Percentiles rank a stretch among this genome's conserved stretches.
Conservation (phyloP, 2,329 filamentous ascomycete species). For the Aureobasidium sp. region DNA sequence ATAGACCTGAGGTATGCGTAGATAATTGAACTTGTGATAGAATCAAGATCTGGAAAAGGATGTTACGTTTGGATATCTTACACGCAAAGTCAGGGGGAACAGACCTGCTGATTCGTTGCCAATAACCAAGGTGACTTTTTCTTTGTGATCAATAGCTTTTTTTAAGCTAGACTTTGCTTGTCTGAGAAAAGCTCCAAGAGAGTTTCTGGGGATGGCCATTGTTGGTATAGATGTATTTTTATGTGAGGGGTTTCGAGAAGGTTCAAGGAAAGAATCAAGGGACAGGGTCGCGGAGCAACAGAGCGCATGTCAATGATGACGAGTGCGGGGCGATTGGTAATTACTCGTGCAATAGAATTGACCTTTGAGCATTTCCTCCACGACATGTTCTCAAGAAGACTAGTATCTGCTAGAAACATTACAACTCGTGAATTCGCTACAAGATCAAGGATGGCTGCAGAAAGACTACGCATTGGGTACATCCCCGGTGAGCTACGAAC, state of each 20-base stretch:
- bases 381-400: conserved; percentile 2
- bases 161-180: conserved; percentile 38
- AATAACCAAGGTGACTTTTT: conserved; percentile 43
- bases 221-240: neutral
- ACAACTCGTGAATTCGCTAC: neutral
- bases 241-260: neutral
- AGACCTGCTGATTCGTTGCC: conserved; percentile 47
- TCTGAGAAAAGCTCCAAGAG: conserved; percentile 39
- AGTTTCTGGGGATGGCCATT: conserved; percentile 40
- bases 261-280: neutral
- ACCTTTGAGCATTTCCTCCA: neutral
- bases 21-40: conserved; percentile 65
- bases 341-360: neutral
- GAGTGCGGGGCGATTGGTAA: neutral
- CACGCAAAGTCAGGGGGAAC: neutral
- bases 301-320: conserved; percentile 4
- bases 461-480: conserved; percentile 25
- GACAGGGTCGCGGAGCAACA: neutral
- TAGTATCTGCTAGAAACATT: neutral
- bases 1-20: conserved; percentile 63
- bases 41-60: conserved; percentile 63
- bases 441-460: conserved; percentile 13
- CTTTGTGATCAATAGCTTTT: conserved; percentile 32
- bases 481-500: conserved; percentile 21
- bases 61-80: conserved; percentile 23